Base-by-base conservation (phyloP, 441 rosid genomes). In the Pelargonium australe region DNA sequence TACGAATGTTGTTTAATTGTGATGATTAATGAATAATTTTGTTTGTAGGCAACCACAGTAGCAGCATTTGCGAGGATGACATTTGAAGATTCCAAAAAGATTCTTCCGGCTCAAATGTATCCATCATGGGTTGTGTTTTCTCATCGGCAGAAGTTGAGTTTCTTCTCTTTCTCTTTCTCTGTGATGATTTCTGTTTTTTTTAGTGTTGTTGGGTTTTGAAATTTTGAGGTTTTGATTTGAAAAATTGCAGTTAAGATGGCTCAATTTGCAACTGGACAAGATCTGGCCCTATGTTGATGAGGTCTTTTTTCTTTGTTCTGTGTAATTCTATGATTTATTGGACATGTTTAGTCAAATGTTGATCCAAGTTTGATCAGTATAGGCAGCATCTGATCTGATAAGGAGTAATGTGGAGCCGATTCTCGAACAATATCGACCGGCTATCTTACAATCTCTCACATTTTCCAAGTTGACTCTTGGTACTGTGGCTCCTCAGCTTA, bases 381-480 rank as follows among this genome's bases (percentile, higher is more conserved):
- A 95, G 97, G 98, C 99, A 76, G 95, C 97, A 31, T 92, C 99
- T 31, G 99, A 87, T 77, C 71, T 95, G 78, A 89, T 92, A 70
- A 86, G 84, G 78, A 75, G 81, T 63, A 84, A 74, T 23, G 85
- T 90, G 45, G 99, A 95, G 79, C 95, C 98, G 65, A 80, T 83
- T 80, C 93, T 92, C 31, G 97, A 92, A 75, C 89, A 89, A 74
- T 92, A 95, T 68, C 89, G 87, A 70, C 98, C 99, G 45, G 45
- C 79, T 45, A 72, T 92, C 78, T 68, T 92, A 73, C 82, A 89
- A 28, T 95, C 97, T 80, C 85, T 95, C 75, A 89, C 80, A 72
- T 95, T 92, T 82, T 91, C 92, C 17, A 82, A 84, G 74, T 76
- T 92, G 43, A 95, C 96, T 63, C 97, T 95, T 45, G 98, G 98